A percentile compares a stretch with the other conserved stretches of the same genome.
These are phyloP conservation scores for Cutaneotrichosporon cavernicola DNA, from an alignment of 1,284 basidiomycete species.

Conservation along the genomic window DNA sequence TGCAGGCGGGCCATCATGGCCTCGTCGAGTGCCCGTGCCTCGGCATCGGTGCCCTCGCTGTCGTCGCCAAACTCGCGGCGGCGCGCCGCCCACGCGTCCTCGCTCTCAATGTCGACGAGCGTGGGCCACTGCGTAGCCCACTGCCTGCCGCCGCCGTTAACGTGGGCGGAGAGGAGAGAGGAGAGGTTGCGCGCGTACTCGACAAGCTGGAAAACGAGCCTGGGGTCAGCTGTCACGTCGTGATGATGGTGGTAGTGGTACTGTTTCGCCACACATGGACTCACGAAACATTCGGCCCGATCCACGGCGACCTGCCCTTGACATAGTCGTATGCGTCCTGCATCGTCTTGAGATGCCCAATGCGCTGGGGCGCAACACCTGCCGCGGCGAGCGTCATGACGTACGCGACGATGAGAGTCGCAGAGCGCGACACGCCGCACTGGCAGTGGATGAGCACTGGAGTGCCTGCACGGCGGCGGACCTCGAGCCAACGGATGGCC, in stretches of 20 bases:
- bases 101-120: constrained; percentile 61
- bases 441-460: constrained; percentile 91
- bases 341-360: constrained; percentile 75
- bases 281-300: constrained; percentile 94
- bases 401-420: constrained; percentile 87
- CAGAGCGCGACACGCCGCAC: constrained; percentile 92
- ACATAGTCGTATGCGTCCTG: constrained; percentile 89
- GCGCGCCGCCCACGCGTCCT: constrained; percentile 78
- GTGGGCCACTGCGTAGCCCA: constrained; percentile 46
- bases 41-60: constrained; percentile 33
- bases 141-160: constrained; percentile 13
- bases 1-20: constrained; percentile 30
- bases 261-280: constrained; percentile 47
- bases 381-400: constrained; percentile 89
- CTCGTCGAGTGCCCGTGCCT: constrained; percentile 40
- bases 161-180: constrained; percentile 59
- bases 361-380: constrained; percentile 64
- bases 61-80: constrained; percentile 66
- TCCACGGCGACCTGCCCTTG: constrained; percentile 80
- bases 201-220: constrained; percentile 92
- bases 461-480: constrained; percentile 67
- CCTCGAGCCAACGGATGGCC: constrained; percentile 77
- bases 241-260: not conserved
- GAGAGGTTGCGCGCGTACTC: constrained; percentile 84
- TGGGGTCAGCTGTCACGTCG: constrained; percentile 43